Percentiles rank a stretch among this genome's conserved stretches.
phyloP scores from a whole-genome alignment of 768 basidiomycete species.

The Hygrocybe coccinea region DNA sequence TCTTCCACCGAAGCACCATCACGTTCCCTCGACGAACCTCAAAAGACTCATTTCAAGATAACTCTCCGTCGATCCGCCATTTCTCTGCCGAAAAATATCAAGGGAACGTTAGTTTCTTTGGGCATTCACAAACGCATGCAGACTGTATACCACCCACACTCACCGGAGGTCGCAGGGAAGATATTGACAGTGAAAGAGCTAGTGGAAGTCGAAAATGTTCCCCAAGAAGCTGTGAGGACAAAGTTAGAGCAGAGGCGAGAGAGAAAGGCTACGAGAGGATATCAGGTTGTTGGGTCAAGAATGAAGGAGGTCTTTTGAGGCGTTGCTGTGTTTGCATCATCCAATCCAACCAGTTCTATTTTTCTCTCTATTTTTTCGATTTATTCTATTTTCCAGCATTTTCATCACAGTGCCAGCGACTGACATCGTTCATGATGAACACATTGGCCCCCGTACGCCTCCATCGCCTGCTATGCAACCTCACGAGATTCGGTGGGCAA shows the following conservation, averaged over 20 bases:
- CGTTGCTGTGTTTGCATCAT: too few species aligned
- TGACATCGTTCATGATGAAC: too few species aligned
- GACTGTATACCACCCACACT: slow-evolving; percentile 76
- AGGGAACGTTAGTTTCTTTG: slow-evolving; percentile 73
- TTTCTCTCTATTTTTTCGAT: too few species aligned
- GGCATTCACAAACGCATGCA: slow-evolving; percentile 81
- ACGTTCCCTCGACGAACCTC: slow-evolving; percentile 9
- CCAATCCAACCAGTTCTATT: too few species aligned
- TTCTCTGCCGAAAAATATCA: slow-evolving; percentile 65
- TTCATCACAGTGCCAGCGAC: too few species aligned
- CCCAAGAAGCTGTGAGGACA: slow-evolving; percentile 59
- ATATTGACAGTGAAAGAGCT: slow-evolving; percentile 87
- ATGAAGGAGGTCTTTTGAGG: slow-evolving; percentile 49
- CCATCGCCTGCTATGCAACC: too few species aligned
- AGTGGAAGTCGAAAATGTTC: slow-evolving; percentile 82
- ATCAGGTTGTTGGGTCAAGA: slow-evolving; percentile 46
- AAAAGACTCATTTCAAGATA: slow-evolving; percentile 79
- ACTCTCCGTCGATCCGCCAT: slow-evolving; percentile 86
- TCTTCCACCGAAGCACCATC: not conserved
- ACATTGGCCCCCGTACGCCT: too few species aligned
- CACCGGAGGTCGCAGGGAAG: slow-evolving; percentile 74
- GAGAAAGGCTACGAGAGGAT: slow-evolving; percentile 64
- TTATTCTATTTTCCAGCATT: too few species aligned
- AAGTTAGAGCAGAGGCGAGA: slow-evolving; percentile 63
- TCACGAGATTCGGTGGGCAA: too few species aligned